These are phyloP conservation scores for Penicillium steckii DNA, from an alignment of 495 filamentous ascomycete species.

Conservation along the genomic window DNA sequence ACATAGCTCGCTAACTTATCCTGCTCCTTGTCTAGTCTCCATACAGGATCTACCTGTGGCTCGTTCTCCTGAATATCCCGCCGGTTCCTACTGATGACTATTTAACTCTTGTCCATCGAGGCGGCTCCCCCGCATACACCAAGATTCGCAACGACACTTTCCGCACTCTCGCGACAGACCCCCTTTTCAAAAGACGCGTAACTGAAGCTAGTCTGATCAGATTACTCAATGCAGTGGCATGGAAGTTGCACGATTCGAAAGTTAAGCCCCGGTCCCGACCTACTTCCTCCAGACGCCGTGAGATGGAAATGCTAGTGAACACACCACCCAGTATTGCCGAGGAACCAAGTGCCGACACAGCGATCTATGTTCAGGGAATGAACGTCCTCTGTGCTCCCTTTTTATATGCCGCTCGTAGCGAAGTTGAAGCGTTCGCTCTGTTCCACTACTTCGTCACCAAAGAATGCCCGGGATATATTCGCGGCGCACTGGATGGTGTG, in stretches of 20 bases:
- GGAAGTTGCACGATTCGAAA: conserved; percentile 82
- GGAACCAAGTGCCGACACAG: conserved; percentile 55
- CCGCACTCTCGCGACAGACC: conserved; percentile 91
- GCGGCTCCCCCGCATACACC: conserved; percentile 87
- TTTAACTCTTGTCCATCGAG: conserved; percentile 85
- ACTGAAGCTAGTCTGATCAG: conserved; percentile 94
- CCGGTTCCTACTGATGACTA: conserved; percentile 83
- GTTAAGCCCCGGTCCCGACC: conserved; percentile 41
- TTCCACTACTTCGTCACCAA: conserved; percentile 86
- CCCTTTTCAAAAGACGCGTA: conserved; percentile 90
- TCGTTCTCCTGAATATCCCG: conserved; percentile 82
- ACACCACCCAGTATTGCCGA: conserved; percentile 45
- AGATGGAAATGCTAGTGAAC: conserved; percentile 41
- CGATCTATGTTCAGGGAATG: conserved; percentile 97
- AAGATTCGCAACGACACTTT: conserved; percentile 99
- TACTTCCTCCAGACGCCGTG: conserved; percentile 36
- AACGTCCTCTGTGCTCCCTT: conserved; percentile 99
- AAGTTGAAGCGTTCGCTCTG: conserved; percentile 89
- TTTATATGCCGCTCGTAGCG: conserved; percentile 89
- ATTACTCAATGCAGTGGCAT: conserved; percentile 93
- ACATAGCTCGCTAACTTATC: not conserved
- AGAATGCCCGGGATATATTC: conserved; percentile 91
- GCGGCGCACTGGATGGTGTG: conserved; percentile 95
- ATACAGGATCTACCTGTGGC: conserved; percentile 91
- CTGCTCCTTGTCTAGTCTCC: conserved; percentile 64